A percentile compares a stretch with the other conserved stretches of the same genome.
Evolutionary conservation across 768 basidiomycete genomes (phyloP).

Genomic region (Auricularia cornea): DNA sequence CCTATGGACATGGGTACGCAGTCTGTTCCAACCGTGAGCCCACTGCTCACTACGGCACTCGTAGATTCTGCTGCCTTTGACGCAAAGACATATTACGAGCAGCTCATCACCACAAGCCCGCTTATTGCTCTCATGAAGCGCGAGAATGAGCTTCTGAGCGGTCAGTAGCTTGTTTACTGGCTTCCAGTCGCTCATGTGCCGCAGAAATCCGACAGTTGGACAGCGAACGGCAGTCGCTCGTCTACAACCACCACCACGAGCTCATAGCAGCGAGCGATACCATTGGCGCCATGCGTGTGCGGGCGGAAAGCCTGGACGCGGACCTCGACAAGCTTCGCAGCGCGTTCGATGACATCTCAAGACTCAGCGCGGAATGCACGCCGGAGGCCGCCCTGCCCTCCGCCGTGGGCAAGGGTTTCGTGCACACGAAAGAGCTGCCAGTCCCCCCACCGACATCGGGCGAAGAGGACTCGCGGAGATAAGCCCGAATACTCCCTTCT

Average conservation of each 20-base stretch:
- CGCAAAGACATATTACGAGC: constrained; percentile 76
- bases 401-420: neutral
- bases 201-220: constrained; percentile 83
- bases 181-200: too few relatives aligned
- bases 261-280: constrained; percentile 91
- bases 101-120: constrained; percentile 74
- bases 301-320: constrained; percentile 76
- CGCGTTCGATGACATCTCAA: constrained; percentile 82
- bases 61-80: constrained; percentile 78
- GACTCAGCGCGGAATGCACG: constrained; percentile 49
- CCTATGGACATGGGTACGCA: constrained; percentile 73
- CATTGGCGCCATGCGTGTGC: constrained; percentile 66
- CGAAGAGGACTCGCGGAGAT: neutral
- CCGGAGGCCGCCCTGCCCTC: neutral
- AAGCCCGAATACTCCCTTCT: too few relatives aligned
- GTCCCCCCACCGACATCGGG: neutral
- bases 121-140: constrained; percentile 63
- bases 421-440: neutral
- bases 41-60: neutral
- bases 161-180: constrained; percentile 34
- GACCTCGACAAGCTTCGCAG: constrained; percentile 74
- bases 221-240: constrained; percentile 80
- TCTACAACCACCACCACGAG: constrained; percentile 94
- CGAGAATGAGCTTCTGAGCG: constrained; percentile 74
- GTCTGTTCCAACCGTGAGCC: constrained; percentile 5